Evolutionary conservation across 208 protist species (phyloP), one percentile per base, ranked within the genome.

Genomic region (Leishmania mexicana): DNA sequence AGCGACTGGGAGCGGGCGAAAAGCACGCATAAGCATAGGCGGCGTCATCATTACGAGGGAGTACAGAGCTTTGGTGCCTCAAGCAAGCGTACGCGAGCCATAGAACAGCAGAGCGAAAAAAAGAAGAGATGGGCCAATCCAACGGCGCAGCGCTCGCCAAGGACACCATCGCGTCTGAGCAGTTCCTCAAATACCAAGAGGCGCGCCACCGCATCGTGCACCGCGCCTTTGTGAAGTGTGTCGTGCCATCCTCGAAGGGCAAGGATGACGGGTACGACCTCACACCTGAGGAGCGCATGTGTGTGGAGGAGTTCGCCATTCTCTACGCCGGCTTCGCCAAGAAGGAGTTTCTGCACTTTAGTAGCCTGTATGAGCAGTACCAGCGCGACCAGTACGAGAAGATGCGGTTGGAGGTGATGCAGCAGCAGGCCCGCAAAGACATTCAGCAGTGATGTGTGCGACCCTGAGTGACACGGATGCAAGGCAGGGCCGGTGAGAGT

Each of bases 221-320:
- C 62, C 84, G 85, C 60, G 92, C 88, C 40, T 97, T 96, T 80
- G 84, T 88, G 7, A 97, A 95, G 85, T 97, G 94, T 68, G 90
- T 97, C 1, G 89, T 77, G 53, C 92, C 90, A 5, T 83, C 89
- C 2, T 91, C 83, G 60, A 86, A 83, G 51, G 87, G 85, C 35
- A 87, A 80, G 45, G 86, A 87, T 38, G 89, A 92, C 75, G 83
- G 72, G 31, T 92, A 89, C 75, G 84, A 89, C 47, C 81, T 95
- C 17, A 87, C 79, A 4, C 64, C 73, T 7, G 93, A 96, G 82
- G 92, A 96, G 82, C 86, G 89, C 42, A 74, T 81, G 28, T 97
- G 94, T 79, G 93, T 96, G 45, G 90, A 95, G 76, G 92, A 97
- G 86, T 97, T 92, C 76, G 90, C 94, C 17, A 78, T 94, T 47